Evolutionary conservation across 2,329 filamentous ascomycete genomes (phyloP), one percentile per base, ranked within the genome.

Genomic region (Colletotrichum sp.): DNA sequence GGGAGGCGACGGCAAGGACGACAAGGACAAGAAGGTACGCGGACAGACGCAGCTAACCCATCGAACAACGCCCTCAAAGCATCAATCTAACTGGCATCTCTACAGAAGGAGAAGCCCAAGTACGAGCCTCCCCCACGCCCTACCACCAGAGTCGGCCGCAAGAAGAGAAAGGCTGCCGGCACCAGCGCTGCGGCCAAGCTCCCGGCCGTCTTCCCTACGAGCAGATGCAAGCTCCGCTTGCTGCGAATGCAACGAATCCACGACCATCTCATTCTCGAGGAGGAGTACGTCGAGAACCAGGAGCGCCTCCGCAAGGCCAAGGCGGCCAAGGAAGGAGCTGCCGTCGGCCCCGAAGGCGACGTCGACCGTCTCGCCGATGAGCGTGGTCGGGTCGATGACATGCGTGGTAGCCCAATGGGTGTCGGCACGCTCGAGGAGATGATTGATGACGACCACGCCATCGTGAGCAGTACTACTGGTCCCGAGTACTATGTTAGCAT

Each of bases 401-500:
- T 99, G 96, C 93, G 97, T 84, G 97, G 97, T 80, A 98, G 95
- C 84, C 97, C 97, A 60, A 99, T 99, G 97, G 96, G 97, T 24
- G 97, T 99, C 58, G 97, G 97, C 78, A 99, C 97, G 75, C 88
- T 99, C 79, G 97, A 99, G 86, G 97, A 99, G 88, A 94, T 99
- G 89, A 99, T 99, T 83, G 97, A 99, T 82, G 97, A 99, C 84
- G 97, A 99, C 87, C 97, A 99, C 82, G 97, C 97, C 77, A 99
- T 99, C 82, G 97, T 99, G 43, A 98, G 96, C 21, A 98, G 96
- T 84, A 98, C 97, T 1, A 99, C 97, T 8, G 97, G 97, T 0
- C 97, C 97, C 2, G 97, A 99, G 85, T 99, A 98, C 90, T 99
- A 99, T 85, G 97, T 99, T 79, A 98, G 96, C 80, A 99, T 99